phyloP scores from a whole-genome alignment of 768 basidiomycete genomes.

The Termitomyces sp. region DNA sequence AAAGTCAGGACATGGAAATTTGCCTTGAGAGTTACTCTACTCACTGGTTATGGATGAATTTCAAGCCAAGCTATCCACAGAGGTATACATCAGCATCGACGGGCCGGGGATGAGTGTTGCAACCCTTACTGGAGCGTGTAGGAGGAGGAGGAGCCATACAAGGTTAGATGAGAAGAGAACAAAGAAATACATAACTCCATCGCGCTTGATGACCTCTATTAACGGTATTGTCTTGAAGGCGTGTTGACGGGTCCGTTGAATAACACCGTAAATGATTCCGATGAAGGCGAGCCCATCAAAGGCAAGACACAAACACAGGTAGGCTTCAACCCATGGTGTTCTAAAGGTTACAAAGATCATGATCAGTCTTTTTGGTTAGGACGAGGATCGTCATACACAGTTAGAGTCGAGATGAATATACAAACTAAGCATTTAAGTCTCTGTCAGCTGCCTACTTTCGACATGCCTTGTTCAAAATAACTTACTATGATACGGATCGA shows the following conservation, averaged over 20 bases:
- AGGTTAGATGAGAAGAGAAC: conserved; percentile 19
- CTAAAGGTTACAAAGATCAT: neutral
- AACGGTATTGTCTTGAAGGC: neutral
- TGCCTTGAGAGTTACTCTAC: neutral
- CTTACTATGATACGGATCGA: conserved; percentile 2
- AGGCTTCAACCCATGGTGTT: conserved; percentile 7
- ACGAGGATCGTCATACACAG: neutral
- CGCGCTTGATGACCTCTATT: conserved; percentile 10
- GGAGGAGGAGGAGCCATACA: conserved; percentile 15
- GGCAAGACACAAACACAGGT: conserved; percentile 15
- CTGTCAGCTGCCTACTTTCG: too few species aligned
- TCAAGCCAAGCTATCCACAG: neutral
- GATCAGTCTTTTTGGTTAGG: too few species aligned
- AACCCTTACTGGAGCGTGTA: conserved; percentile 13
- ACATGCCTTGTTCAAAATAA: too few species aligned
- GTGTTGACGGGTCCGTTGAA: neutral
- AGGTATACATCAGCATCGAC: neutral
- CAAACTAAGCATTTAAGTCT: neutral
- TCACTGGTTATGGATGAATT: conserved; percentile 11
- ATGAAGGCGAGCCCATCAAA: conserved; percentile 17
- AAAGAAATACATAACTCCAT: conserved; percentile 18
- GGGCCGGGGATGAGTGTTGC: neutral
- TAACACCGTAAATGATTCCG: conserved; percentile 8
- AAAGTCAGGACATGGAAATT: neutral
- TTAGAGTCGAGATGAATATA: neutral